Base-by-base conservation (phyloP, 163 green algal species). In the Chlamydomonas reinhardtii region DNA sequence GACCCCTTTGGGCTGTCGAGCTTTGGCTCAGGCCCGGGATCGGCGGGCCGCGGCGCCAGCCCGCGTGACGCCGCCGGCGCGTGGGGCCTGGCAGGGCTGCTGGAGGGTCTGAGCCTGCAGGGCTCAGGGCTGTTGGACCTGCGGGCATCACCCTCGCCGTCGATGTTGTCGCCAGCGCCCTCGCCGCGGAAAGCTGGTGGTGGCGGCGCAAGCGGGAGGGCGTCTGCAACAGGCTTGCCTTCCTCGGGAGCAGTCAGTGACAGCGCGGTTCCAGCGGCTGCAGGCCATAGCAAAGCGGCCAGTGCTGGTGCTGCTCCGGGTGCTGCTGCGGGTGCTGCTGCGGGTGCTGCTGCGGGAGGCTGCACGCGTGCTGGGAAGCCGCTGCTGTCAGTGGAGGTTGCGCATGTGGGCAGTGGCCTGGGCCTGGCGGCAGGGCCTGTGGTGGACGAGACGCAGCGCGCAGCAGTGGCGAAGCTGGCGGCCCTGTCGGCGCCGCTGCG, bases 1-100 rank as follows among this genome's bases (percentile, higher is more conserved):
- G 76, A 89, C 35, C 84, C 84, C 2, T 89, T 89, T 17, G 74
- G 73, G 19, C 48, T 85, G 48, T 29, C 59, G 6, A 56, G 48
- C 48, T 61, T 34, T 0, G 74, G 43, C 0, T 64, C 35, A 35
- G 31, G 31, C 22, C 31, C 31, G 14, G 35, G 64, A 64, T 31
- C 31, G 31, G 31, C 31, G 14, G 61, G 76, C 14, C 76, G 76
- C 11, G 76, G 29, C 9, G 66, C 64, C 12, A 66, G 64, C 27
- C 64, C 76, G 31, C 69, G 32, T 0, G 39, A 66, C 14, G 79
- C 48, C 5, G 1, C 66, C 4, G 39, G 31, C 2, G 17, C 31
- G 15, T 48, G 65, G 20, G 66, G 77, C 0, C 66, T 84, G 14
- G 22, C 77, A 20, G 77, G 4, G 5, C 77, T 84, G 66, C 43